Evolutionary conservation across 805 yeast species (phyloP).

Genomic region (Ogataea siamensis): DNA sequence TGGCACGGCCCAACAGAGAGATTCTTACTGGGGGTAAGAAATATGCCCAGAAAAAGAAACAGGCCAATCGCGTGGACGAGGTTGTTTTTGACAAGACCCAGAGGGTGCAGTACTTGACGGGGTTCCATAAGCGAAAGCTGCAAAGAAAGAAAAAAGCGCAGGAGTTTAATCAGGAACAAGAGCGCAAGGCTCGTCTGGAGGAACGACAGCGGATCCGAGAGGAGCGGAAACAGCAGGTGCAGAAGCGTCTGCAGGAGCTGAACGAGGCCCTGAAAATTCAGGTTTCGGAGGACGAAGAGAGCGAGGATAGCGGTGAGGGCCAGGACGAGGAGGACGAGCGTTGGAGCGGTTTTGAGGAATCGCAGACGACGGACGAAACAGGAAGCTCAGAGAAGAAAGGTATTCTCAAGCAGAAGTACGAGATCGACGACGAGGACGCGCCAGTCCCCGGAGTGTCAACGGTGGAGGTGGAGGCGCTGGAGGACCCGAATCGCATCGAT

Average conservation of each 20-base stretch:
- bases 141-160: constrained; percentile 86
- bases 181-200: constrained; percentile 65
- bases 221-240: constrained; percentile 65
- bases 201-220: constrained; percentile 72
- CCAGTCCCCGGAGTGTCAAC: constrained; percentile 46
- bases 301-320: constrained; percentile 32
- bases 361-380: constrained; percentile 15
- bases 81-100: constrained; percentile 79
- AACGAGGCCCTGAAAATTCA: constrained; percentile 41
- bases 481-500: constrained; percentile 43
- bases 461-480: constrained; percentile 57
- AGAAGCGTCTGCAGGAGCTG: constrained; percentile 59
- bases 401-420: constrained; percentile 44
- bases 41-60: constrained; percentile 66
- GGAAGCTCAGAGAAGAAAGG: constrained; percentile 31
- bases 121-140: constrained; percentile 91
- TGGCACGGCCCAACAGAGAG: constrained; percentile 63
- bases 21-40: constrained; percentile 84
- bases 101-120: constrained; percentile 84
- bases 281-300: constrained; percentile 26
- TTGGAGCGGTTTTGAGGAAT: constrained; percentile 42
- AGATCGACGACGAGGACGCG: constrained; percentile 34
- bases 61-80: constrained; percentile 72
- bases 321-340: constrained; percentile 30
- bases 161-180: constrained; percentile 73